Base-by-base conservation (phyloP, 2,329 filamentous ascomycete genomes). In the Anisogramma anomala region DNA sequence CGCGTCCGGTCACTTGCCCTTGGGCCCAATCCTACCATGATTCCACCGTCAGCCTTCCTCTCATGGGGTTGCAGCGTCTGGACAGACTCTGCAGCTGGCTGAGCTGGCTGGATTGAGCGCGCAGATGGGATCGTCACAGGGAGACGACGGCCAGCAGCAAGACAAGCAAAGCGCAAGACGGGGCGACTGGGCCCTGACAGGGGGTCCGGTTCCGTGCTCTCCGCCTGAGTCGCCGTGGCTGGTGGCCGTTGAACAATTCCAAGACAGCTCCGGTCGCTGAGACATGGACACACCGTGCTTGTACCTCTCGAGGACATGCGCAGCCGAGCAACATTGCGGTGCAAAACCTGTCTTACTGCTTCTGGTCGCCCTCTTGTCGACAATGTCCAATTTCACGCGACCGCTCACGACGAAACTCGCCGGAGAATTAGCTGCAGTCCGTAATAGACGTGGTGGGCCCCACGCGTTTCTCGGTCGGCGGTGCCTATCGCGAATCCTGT, bases 381-480 rank as follows among this genome's bases (percentile, higher is more conserved):
- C n/a, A n/a, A n/a, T 42, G 35, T 15, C 30, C 42, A 42, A 42
- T 42, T 39, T 36, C 36, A 41, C 36, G 34, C 31, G 36, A 46
- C 25, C 36, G 36, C 31, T 34, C 46, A 46, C 42, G 46, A 48
- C 46, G 43, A 48, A 46, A 47, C 45, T 36, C 30, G 39, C 35
- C 46, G 46, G 46, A 48, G 46, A 48, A 48, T 48, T 47, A 43
- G 14, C 31, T 33, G 39, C 39, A 42, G 45, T 47, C 42, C 45
- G 45, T 47, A 45, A 45, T 47, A 45, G 42, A 47, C 39, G 32
- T 33, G 45, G 32, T 33, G 45, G 45, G 39, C 39, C 45, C 45
- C 45, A 47, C 39, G 42, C 39, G 33, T 37, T 36, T 36, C 38
- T 44, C 38, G 41, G 41, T 35, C 41, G 41, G 30, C 34, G 33